Evolutionary conservation across 2,329 filamentous ascomycete genomes (phyloP).

Genomic region (Aulographum hederae): DNA sequence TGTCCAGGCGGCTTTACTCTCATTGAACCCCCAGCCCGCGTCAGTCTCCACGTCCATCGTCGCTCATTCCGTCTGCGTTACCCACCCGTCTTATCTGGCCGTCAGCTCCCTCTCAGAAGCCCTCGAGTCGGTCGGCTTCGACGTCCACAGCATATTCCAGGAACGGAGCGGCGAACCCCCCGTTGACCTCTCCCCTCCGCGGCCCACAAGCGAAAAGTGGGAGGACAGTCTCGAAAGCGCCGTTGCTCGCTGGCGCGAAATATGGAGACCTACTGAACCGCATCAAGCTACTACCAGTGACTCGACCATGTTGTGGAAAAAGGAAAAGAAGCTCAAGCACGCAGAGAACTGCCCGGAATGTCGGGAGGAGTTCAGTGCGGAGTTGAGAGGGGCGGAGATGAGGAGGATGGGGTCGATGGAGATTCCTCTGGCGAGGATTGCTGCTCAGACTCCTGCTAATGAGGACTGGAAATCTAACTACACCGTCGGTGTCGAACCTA

Average conservation of each 20-base stretch:
- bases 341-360: slow-evolving; percentile 27
- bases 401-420: no score
- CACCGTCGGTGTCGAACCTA: no score
- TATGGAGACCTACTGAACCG: background rate
- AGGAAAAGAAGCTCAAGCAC: slow-evolving; percentile 13
- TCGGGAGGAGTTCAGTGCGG: slow-evolving; percentile 12
- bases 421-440: no score
- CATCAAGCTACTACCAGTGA: background rate
- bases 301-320: slow-evolving; percentile 1
- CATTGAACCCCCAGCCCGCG: slow-evolving; percentile 27
- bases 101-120: slow-evolving; percentile 22
- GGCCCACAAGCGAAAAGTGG: slow-evolving; percentile 10
- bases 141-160: slow-evolving; percentile 32
- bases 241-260: slow-evolving; percentile 11
- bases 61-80: slow-evolving; percentile 48
- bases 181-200: background rate
- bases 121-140: slow-evolving; percentile 40
- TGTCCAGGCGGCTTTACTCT: slow-evolving; percentile 40
- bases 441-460: no score
- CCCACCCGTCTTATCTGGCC: slow-evolving; percentile 27
- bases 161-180: slow-evolving; percentile 10
- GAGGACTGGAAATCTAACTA: no score
- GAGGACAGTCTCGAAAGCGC: slow-evolving; percentile 17
- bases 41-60: slow-evolving; percentile 54
- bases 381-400: no score